A percentile compares a stretch with the other conserved stretches of the same genome.
Evolutionary conservation across 2,329 filamentous ascomycete genomes (phyloP).

Genomic region (Stachybotrys chartarum): DNA sequence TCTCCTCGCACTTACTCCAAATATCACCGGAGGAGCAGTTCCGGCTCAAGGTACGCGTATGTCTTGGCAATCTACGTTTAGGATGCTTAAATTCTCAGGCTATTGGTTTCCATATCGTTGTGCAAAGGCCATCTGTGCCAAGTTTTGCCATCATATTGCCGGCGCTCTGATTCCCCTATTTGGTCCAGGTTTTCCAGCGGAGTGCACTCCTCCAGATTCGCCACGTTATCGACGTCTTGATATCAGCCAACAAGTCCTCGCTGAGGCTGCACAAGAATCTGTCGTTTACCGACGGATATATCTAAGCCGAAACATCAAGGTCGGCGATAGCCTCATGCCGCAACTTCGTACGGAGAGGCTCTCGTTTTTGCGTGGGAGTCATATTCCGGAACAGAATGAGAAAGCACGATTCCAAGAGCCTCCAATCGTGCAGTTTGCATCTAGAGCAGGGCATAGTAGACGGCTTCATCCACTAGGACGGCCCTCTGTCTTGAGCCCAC

Average conservation of each 20-base stretch:
- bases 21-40: constrained; percentile 88
- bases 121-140: constrained; percentile 79
- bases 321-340: background rate
- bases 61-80: background rate
- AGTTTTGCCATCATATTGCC: constrained; percentile 81
- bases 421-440: background rate
- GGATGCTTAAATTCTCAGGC: constrained; percentile 43
- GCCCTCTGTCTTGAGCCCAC: background rate
- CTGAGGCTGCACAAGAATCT: constrained; percentile 43
- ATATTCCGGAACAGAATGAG: background rate
- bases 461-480: background rate
- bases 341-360: background rate
- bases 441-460: background rate
- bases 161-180: constrained; percentile 86
- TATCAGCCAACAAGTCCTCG: constrained; percentile 52
- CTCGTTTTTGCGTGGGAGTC: background rate
- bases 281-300: constrained; percentile 12
- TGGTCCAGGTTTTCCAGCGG: constrained; percentile 68
- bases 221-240: constrained; percentile 60
- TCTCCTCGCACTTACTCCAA: constrained; percentile 82
- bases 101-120: constrained; percentile 96
- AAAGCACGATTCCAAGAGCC: background rate
- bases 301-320: constrained; percentile 1
- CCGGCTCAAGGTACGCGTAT: constrained; percentile 68
- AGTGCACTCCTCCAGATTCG: constrained; percentile 60